Conservation (phyloP, 2,329 filamentous ascomycete species). For the Aspergillus pseudotamarii region DNA sequence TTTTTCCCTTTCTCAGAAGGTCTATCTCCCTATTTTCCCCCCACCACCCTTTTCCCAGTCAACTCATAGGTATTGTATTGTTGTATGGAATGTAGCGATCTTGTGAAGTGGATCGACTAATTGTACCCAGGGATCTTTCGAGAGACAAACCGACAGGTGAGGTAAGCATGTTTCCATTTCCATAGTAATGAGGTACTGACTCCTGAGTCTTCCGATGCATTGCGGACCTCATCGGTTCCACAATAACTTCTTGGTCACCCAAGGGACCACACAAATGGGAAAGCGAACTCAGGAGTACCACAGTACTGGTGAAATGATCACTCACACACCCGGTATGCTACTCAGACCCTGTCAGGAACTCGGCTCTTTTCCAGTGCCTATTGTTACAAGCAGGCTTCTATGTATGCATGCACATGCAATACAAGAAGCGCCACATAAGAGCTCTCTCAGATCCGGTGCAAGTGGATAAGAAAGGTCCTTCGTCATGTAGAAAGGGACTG, state of each 20-base stretch:
- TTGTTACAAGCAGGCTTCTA: not conserved
- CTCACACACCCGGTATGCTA: not conserved
- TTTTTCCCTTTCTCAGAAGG: not conserved
- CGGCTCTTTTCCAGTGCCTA: not conserved
- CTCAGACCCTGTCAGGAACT: constrained; percentile 6
- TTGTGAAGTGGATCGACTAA: not conserved
- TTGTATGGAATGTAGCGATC: not conserved
- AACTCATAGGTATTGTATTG: not conserved
- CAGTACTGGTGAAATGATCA: not conserved
- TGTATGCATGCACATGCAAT: constrained; percentile 2
- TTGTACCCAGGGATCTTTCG: not conserved
- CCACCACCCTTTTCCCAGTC: not conserved
- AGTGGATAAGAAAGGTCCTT: not conserved
- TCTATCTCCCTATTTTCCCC: not conserved
- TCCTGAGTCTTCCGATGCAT: constrained; percentile 6
- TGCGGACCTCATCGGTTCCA: constrained; percentile 11
- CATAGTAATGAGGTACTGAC: not conserved
- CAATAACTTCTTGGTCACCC: constrained; percentile 1
- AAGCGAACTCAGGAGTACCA: constrained; percentile 2
- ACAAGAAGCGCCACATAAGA: not conserved
- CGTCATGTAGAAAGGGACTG: not conserved
- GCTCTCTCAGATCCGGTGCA: not conserved
- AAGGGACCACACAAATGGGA: constrained; percentile 4
- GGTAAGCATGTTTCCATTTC: constrained; percentile 4
- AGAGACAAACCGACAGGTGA: not conserved